These are phyloP conservation scores for Zasmidium angulare DNA, from an alignment of 2,329 filamentous ascomycete genomes.

Conservation along the genomic window DNA sequence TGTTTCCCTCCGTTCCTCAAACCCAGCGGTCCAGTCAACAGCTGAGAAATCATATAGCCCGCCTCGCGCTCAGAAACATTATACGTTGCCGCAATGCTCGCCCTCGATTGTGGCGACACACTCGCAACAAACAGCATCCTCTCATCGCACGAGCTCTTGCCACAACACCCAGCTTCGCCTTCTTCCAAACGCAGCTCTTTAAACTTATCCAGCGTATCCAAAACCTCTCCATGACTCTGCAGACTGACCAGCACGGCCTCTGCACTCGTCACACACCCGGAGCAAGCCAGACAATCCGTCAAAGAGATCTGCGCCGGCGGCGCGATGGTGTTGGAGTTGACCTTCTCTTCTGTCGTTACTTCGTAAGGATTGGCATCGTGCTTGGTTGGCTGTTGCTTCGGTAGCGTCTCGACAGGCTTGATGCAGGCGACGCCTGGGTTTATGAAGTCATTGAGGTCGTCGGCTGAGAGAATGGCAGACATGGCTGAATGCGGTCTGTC, in stretches of 20 bases:
- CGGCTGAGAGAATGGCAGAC: conserved; percentile 95
- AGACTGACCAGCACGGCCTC: conserved; percentile 95
- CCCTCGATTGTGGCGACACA: conserved; percentile 86
- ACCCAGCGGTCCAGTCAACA: conserved; percentile 70
- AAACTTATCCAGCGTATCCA: conserved; percentile 72
- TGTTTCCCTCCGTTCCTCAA: conserved; percentile 68
- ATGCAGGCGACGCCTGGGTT: conserved; percentile 96
- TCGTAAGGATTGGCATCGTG: conserved; percentile 61
- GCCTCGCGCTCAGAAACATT: conserved; percentile 72
- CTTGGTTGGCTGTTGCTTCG: conserved; percentile 55
- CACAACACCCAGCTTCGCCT: not conserved
- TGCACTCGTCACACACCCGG: conserved; percentile 94
- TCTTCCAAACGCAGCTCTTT: conserved; percentile 20
- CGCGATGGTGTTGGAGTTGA: conserved; percentile 51
- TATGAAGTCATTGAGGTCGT: conserved; percentile 99
- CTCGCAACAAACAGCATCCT: conserved; percentile 85
- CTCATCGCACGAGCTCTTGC: conserved; percentile 15
- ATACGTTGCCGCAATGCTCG: conserved; percentile 83
- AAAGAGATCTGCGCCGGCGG: conserved; percentile 88
- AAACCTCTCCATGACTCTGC: conserved; percentile 89
- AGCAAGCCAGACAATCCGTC: conserved; percentile 95
- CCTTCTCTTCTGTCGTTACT: conserved; percentile 88
- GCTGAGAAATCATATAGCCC: conserved; percentile 76
- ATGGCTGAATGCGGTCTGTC: conserved; percentile 51
- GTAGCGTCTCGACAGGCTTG: conserved; percentile 92